Evolutionary conservation across 2,329 filamentous ascomycete genomes (phyloP), one percentile per base, ranked within the genome.

Genomic region (Ophiostoma himal-ulmi): DNA sequence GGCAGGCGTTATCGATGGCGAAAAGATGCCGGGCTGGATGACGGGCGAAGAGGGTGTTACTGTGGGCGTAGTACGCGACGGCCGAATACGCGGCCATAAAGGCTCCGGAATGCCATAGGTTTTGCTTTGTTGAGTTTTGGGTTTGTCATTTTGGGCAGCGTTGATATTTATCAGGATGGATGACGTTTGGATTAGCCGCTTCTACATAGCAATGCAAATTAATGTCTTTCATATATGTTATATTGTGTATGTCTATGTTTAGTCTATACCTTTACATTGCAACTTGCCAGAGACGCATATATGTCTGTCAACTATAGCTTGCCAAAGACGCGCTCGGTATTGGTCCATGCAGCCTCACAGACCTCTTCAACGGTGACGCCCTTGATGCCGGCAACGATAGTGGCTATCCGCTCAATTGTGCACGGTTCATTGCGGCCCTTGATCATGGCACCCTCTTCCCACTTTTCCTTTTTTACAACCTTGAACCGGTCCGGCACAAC

Each of bases 351-450:
- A 78, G 89, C 90, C 80, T 97, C 93, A 76, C 89, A 92, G 26
- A 99, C 90, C 77, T 94, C 90, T 77, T 96, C 89, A 0, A 96
- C 85, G 4, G 84, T 80, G 4, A 97, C 83, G 0, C 86, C 92
- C 79, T 97, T 97, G 73, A 98, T 90, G 60, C 85, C 88, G 1
- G 95, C 94, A 74, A 99, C 89, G 68, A 94, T 92, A 78, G 90
- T 89, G n/a, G 93, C 95, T 17, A 99, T 91, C 69, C 90, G 88
- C 74, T 90, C 88, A 74, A 99, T 97, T 69, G 87, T 90, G 75
- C 91, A 94, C 11, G 94, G 92, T 80, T 99, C 95, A 77, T 99
- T 99, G 72, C 95, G 87, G 0, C 94, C 93, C 81, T 98, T 99
- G 69, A 99, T 87, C 91, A 97, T 94, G 57, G 85, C 85, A 0